Evolutionary conservation across 371 early-diverging fungal genomes (phyloP).

Genomic region (Massospora cicadina): DNA sequence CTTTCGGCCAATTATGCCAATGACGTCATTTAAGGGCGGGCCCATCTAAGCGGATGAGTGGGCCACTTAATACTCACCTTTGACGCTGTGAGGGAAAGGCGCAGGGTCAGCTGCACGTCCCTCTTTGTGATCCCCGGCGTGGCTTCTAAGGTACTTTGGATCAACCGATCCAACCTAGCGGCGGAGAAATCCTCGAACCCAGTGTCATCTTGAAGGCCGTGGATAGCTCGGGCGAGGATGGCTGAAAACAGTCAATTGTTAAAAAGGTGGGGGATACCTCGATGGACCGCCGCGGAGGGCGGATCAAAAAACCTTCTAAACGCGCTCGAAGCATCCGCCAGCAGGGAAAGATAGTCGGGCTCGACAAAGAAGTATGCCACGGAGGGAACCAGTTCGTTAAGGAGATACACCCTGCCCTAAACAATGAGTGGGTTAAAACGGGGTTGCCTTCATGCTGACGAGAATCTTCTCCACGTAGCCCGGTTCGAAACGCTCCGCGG

Average conservation of each 20-base stretch:
- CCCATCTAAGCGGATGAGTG: not conserved
- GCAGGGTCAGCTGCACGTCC: not conserved
- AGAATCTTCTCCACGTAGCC: not conserved
- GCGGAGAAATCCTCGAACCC: no score
- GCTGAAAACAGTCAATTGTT: no score
- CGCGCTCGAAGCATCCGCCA: not conserved
- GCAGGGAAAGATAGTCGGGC: not conserved
- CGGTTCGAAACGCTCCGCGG: not conserved
- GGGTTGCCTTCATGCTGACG: not conserved
- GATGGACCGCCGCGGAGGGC: not conserved
- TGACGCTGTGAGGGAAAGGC: not conserved
- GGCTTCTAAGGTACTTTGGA: not conserved
- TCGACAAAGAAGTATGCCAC: not conserved
- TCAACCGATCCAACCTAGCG: not conserved
- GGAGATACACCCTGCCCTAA: not conserved
- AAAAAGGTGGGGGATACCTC: no score
- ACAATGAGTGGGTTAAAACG: not conserved
- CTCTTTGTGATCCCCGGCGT: not conserved
- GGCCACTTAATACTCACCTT: not conserved
- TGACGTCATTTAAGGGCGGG: not conserved
- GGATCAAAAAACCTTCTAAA: not conserved
- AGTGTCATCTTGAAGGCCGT: no score
- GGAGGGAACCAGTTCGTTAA: not conserved
- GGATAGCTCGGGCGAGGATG: no score
- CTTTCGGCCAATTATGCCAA: not conserved